These are phyloP conservation scores for Posidonia oceanica DNA, from an alignment of 116 monocot genomes.

Conservation along the genomic window DNA sequence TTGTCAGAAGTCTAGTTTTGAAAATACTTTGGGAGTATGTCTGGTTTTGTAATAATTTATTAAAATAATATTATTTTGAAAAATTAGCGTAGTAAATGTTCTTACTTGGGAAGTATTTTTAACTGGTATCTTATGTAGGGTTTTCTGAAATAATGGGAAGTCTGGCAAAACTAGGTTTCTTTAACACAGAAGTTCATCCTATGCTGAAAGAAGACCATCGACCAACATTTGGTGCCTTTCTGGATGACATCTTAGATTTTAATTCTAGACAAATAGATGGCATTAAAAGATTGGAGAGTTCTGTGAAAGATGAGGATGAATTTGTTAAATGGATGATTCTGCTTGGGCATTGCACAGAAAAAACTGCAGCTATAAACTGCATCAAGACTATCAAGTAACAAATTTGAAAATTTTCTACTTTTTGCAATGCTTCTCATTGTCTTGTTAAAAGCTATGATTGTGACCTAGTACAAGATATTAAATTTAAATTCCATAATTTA, in stretches of 20 bases:
- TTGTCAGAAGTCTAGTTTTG: no score
- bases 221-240: constrained; percentile 52
- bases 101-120: background rate
- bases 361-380: constrained; percentile 41
- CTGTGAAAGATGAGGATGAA: constrained; percentile 34
- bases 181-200: constrained; percentile 53
- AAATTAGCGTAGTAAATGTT: background rate
- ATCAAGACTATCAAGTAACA: constrained; percentile 67
- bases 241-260: constrained; percentile 41
- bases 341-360: constrained; percentile 62
- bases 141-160: constrained; percentile 92
- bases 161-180: constrained; percentile 78
- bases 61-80: no score
- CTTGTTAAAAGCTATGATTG: no score
- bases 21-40: no score
- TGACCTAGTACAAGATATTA: no score
- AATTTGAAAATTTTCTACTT: no score
- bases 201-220: constrained; percentile 34
- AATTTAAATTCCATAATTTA: no score
- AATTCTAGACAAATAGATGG: background rate
- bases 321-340: constrained; percentile 33
- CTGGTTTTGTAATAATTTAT: no score
- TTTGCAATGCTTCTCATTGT: no score
- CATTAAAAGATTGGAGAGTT: background rate
- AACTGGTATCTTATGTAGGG: constrained; percentile 29